Percentiles rank a stretch among this genome's conserved stretches.
These are phyloP conservation scores for Thelonectria discophora DNA, from an alignment of 2,329 filamentous ascomycete species.

Conservation along the genomic window DNA sequence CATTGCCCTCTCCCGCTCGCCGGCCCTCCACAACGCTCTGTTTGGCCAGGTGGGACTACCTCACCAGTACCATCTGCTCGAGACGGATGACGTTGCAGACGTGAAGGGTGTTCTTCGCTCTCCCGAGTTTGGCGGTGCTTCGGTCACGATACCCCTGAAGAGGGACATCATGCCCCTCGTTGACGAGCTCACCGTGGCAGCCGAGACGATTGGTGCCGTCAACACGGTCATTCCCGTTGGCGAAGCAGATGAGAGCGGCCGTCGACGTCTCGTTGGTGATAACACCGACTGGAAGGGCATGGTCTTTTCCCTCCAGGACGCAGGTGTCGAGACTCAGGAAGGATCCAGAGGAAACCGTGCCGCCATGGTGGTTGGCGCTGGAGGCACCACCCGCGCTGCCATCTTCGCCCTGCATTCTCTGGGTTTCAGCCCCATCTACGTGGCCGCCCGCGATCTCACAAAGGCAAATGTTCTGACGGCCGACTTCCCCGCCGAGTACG, in stretches of 20 bases:
- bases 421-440: constrained; percentile 85
- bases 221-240: constrained; percentile 84
- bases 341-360: constrained; percentile 66
- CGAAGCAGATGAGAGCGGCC: constrained; percentile 48
- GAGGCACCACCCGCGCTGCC: constrained; percentile 90
- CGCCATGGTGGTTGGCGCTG: constrained; percentile 87
- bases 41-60: constrained; percentile 82
- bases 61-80: constrained; percentile 79
- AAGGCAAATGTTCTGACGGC: constrained; percentile 74
- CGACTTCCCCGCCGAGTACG: constrained; percentile 78
- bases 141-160: constrained; percentile 95
- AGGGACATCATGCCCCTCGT: constrained; percentile 84
- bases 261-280: constrained; percentile 74
- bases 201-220: constrained; percentile 85
- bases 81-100: constrained; percentile 73
- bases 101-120: constrained; percentile 72
- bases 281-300: constrained; percentile 98
- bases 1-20: constrained; percentile 83
- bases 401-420: constrained; percentile 88
- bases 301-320: constrained; percentile 77
- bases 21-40: constrained; percentile 87
- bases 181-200: constrained; percentile 82
- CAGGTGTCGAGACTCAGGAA: constrained; percentile 62
- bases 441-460: constrained; percentile 78
- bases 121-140: constrained; percentile 87